A percentile compares a stretch with the other conserved stretches of the same genome.
Conservation (phyloP, 2,329 filamentous ascomycete genomes). For the Fusarium succisae region DNA sequence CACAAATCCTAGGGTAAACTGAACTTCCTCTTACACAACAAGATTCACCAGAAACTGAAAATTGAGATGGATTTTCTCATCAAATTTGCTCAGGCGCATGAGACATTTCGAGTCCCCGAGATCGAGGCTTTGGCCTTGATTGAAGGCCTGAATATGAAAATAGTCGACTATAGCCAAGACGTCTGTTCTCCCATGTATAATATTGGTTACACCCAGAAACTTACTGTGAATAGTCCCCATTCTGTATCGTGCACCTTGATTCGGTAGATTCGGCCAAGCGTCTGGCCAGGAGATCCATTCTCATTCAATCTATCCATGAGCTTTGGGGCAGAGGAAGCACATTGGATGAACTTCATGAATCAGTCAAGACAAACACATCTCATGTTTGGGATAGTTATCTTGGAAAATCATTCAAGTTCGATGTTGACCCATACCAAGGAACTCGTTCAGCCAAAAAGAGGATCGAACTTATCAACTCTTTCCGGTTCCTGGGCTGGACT, state of each 20-base stretch:
- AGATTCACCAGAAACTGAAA: background rate
- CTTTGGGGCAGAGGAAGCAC: conserved; percentile 81
- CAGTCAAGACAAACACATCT: conserved; percentile 67
- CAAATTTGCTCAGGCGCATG: conserved; percentile 87
- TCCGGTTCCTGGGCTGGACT: conserved; percentile 79
- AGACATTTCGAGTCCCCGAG: conserved; percentile 89
- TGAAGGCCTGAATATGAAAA: conserved; percentile 71
- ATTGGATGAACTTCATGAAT: conserved; percentile 74
- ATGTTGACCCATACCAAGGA: conserved; percentile 82
- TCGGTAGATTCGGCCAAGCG: conserved; percentile 70
- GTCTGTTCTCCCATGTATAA: conserved; percentile 60
- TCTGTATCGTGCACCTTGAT: conserved; percentile 78
- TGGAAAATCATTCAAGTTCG: conserved; percentile 80
- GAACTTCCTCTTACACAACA: background rate
- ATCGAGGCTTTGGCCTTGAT: conserved; percentile 80
- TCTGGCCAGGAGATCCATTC: conserved; percentile 79
- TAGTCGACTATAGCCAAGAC: conserved; percentile 78
- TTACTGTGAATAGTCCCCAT: conserved; percentile 74
- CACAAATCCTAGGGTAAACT: conserved; percentile 1
- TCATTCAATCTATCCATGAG: conserved; percentile 85
- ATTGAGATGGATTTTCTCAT: conserved; percentile 79
- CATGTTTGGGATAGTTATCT: conserved; percentile 75
- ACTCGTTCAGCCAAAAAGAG: conserved; percentile 72
- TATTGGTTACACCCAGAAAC: conserved; percentile 21
- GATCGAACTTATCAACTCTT: conserved; percentile 81